Evolutionary conservation across 1,284 basidiomycete species (phyloP), one percentile per base, ranked within the genome.

Genomic region (Ceratobasidium sp.): DNA sequence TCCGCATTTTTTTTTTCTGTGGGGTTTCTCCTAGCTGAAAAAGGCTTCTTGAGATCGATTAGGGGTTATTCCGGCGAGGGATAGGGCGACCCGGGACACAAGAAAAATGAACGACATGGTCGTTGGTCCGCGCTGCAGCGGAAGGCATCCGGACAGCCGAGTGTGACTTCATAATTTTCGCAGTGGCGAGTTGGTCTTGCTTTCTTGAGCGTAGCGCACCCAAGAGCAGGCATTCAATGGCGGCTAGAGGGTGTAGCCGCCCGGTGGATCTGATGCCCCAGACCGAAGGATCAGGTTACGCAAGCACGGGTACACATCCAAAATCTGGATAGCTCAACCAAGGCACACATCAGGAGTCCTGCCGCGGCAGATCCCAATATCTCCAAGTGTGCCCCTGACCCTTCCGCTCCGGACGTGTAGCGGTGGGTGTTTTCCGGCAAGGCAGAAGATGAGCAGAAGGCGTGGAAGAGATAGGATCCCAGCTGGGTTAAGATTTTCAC

Each of bases 291-390:
- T 5, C n/a, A 11, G 36, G 7, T 60, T 60, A 60, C 40, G 23
- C 23, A 40, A 60, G 58, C 58, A 42, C 58, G 42, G 58, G 58
- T 42, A 60, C 58, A 42, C 16, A 42, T 25, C n/a, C 30, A 60
- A 25, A 60, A 23, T 21, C 25, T 21, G 11, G 23, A 30, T 28
- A 21, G 51, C 28, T 53, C 58, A 25, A 3, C 5, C 36, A 21
- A 60, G 58, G 58, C 58, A 60, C 58, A 40, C 58, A 60, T 60
- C 58, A 60, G 25, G 11, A n/a, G 40, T 23, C 12, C 8, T 60
- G 58, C 58, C 58, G 58, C 58, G 56, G 56, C 11, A 28, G 51
- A 53, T 42, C 58, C 58, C 23, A 60, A 60, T 42, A 40, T 53
- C 25, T 30, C 25, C 30, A 9, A 9, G 38, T 23, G 38, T 23